Evolutionary conservation across 1,284 basidiomycete genomes (phyloP).

Genomic region (Apiotrichum brassicae): DNA sequence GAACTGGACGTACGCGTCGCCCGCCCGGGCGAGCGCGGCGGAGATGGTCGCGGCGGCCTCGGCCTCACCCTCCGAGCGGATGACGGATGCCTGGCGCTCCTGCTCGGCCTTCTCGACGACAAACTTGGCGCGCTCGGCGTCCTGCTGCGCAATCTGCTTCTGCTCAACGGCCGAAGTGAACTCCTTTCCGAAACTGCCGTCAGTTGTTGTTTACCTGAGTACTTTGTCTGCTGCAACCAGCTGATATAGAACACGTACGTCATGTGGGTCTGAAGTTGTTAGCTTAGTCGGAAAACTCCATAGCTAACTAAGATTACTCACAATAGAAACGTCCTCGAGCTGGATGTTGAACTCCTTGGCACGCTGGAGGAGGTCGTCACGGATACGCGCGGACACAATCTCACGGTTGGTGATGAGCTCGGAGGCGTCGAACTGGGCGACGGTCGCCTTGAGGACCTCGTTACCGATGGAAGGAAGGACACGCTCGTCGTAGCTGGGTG

Average conservation of each 20-base stretch:
- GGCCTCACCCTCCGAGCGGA: slow-evolving; percentile 96
- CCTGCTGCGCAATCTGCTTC: slow-evolving; percentile 60
- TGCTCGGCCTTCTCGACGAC: slow-evolving; percentile 95
- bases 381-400: slow-evolving; percentile 59
- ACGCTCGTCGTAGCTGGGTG: slow-evolving; percentile 76
- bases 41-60: slow-evolving; percentile 94
- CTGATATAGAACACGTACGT: slow-evolving; percentile 27
- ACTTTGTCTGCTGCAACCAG: neutral
- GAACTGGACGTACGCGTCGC: slow-evolving; percentile 91
- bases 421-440: slow-evolving; percentile 95
- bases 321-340: slow-evolving; percentile 94
- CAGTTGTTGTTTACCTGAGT: neutral
- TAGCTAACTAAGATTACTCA: slow-evolving; percentile 8
- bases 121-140: slow-evolving; percentile 97
- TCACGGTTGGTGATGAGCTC: slow-evolving; percentile 73
- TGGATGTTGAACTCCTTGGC: slow-evolving; percentile 95
- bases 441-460: slow-evolving; percentile 95
- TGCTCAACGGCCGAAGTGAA: slow-evolving; percentile 85
- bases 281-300: too few relatives aligned
- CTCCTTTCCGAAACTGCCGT: slow-evolving; percentile 43
- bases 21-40: slow-evolving; percentile 72
- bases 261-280: slow-evolving; percentile 49
- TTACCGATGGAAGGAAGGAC: slow-evolving; percentile 91
- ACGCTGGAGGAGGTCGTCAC: slow-evolving; percentile 84
- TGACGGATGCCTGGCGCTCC: slow-evolving; percentile 96